Conservation (phyloP, 148 eudicot species). For the Vaccinium myrtillus region DNA sequence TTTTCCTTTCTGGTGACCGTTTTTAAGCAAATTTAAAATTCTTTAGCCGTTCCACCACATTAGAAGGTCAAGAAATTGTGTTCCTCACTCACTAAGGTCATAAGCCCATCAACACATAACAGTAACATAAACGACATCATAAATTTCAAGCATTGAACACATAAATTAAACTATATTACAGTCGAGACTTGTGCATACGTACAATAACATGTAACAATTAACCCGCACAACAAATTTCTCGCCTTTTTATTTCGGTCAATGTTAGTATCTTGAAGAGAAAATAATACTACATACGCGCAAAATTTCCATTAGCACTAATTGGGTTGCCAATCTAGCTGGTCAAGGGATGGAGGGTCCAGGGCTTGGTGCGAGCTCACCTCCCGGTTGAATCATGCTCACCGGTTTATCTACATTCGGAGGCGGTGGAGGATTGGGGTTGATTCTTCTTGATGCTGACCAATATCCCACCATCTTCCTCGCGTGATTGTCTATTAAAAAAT, state of each 20-base stretch:
- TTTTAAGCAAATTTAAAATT: too few relatives aligned
- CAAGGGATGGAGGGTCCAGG: not conserved
- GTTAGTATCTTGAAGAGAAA: not conserved
- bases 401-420: not conserved
- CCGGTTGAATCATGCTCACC: too few relatives aligned
- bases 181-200: not conserved
- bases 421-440: not conserved
- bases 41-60: too few relatives aligned
- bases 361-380: not conserved
- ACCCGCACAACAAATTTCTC: not conserved
- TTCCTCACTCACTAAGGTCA: too few relatives aligned
- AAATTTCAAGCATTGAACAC: not conserved
- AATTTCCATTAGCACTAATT: not conserved
- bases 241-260: not conserved
- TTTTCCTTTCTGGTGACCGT: too few relatives aligned
- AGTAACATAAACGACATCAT: not conserved
- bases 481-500: too few relatives aligned
- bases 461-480: too few relatives aligned
- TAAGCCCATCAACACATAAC: too few relatives aligned
- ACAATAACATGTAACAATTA: not conserved
- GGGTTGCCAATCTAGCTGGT: not conserved
- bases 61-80: too few relatives aligned
- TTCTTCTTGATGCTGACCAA: not conserved
- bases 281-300: not conserved
- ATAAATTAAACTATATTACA: not conserved